Evolutionary conservation across 768 basidiomycete genomes (phyloP).

Genomic region (Gloeopeniophorella convolvens): DNA sequence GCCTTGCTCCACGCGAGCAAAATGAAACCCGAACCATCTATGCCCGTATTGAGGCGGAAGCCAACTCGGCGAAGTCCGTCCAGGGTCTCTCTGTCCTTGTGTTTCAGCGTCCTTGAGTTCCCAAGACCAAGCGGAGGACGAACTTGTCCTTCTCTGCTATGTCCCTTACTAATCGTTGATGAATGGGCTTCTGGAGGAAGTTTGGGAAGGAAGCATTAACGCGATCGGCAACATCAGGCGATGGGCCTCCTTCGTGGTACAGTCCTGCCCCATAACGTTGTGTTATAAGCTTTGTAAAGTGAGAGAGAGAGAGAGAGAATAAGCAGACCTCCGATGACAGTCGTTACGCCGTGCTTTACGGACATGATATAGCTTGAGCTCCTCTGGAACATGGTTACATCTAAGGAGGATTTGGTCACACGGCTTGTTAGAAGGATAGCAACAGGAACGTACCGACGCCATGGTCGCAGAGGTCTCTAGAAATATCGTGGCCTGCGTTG

Average conservation of each 20-base stretch:
- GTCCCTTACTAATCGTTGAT: conserved; percentile 32
- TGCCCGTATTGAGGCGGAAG: conserved; percentile 46
- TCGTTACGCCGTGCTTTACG: conserved; percentile 21
- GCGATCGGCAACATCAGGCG: conserved; percentile 48
- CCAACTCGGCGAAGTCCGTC: conserved; percentile 49
- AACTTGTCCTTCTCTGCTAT: conserved; percentile 52
- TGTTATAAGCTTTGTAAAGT: background rate
- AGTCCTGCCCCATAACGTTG: background rate
- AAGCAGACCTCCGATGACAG: conserved; percentile 14
- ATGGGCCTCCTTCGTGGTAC: conserved; percentile 15
- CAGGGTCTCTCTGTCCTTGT: conserved; percentile 36
- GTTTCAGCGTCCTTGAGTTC: background rate
- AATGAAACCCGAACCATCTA: conserved; percentile 43
- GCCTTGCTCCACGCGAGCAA: conserved; percentile 38
- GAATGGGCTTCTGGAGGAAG: conserved; percentile 22
- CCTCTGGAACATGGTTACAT: conserved; percentile 28
- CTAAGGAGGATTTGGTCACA: conserved; percentile 6
- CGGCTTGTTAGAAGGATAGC: background rate
- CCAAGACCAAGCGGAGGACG: background rate
- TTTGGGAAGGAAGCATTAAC: conserved; percentile 38
- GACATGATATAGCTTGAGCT: conserved; percentile 34
- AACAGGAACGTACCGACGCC: conserved; percentile 22
- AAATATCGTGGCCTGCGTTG: conserved; percentile 28
- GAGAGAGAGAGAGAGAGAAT: background rate
- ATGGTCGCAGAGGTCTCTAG: conserved; percentile 25